phyloP scores from a whole-genome alignment of 1,139 yeast genomes.

The Pichia norvegensis region DNA sequence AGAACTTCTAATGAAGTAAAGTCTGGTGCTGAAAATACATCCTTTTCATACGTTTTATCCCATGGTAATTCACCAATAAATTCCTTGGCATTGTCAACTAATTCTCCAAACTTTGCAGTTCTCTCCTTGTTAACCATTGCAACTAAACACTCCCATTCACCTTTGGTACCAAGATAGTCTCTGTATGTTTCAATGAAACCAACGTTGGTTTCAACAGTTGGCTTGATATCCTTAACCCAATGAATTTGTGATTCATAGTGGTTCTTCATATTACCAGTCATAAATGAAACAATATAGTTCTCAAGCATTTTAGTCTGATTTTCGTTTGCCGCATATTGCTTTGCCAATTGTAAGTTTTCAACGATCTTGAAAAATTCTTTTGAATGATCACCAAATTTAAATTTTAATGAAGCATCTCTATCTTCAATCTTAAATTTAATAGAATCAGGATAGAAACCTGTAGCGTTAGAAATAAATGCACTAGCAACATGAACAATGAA shows the following conservation, averaged over 20 bases:
- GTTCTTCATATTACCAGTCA: conserved; percentile 76
- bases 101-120: conserved; percentile 65
- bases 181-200: conserved; percentile 91
- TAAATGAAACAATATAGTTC: conserved; percentile 60
- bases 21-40: conserved; percentile 83
- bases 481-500: conserved; percentile 60
- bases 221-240: conserved; percentile 86
- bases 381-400: conserved; percentile 71
- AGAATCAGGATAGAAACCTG: conserved; percentile 36
- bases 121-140: conserved; percentile 89
- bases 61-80: conserved; percentile 70
- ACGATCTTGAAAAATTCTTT: conserved; percentile 56
- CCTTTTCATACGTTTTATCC: conserved; percentile 68
- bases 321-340: conserved; percentile 60
- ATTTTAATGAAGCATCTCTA: conserved; percentile 33
- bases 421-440: conserved; percentile 30
- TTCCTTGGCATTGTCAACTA: conserved; percentile 59
- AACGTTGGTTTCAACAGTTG: conserved; percentile 75
- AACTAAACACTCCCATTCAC: conserved; percentile 90
- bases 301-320: conserved; percentile 60
- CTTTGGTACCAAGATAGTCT: conserved; percentile 86
- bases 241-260: conserved; percentile 77
- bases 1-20: conserved; percentile 84
- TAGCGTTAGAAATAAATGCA: conserved; percentile 37
- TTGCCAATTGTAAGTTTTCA: conserved; percentile 49